These are phyloP conservation scores for Epichloe sp. DNA, from an alignment of 2,329 filamentous ascomycete species.

Conservation along the genomic window DNA sequence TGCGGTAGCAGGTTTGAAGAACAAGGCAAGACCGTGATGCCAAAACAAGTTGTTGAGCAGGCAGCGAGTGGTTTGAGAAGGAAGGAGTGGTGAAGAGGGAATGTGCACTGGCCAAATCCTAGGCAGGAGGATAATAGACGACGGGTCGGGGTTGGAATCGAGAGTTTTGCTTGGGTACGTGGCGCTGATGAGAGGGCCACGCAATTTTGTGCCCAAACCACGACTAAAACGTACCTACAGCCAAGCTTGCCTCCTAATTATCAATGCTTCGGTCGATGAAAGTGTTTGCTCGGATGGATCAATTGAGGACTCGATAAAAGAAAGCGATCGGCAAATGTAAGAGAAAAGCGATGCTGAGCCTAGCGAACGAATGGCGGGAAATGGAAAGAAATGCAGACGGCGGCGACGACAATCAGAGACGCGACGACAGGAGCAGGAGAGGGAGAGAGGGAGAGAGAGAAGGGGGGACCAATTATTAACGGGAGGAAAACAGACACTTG, in stretches of 20 bases:
- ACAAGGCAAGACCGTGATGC: neutral
- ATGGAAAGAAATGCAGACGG: conserved; percentile 18
- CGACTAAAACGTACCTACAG: neutral
- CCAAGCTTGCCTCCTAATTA: neutral
- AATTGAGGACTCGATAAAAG: conserved; percentile 1
- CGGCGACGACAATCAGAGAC: conserved; percentile 14
- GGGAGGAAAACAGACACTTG: neutral
- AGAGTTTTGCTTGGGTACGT: neutral
- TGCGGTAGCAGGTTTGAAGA: neutral
- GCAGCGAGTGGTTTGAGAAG: neutral
- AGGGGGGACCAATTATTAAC: conserved; percentile 3
- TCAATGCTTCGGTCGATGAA: neutral
- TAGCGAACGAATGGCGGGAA: conserved; percentile 27
- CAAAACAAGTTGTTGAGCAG: neutral
- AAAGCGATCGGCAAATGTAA: conserved; percentile 2
- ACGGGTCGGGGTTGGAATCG: neutral
- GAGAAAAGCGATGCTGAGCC: conserved; percentile 15
- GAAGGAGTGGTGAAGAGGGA: conserved; percentile 1
- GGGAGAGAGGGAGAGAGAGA: conserved; percentile 12
- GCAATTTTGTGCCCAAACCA: neutral
- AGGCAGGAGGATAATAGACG: neutral
- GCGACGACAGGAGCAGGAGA: conserved; percentile 11
- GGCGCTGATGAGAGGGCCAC: conserved; percentile 1
- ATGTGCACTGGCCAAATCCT: neutral
- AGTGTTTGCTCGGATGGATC: neutral